phyloP scores from a whole-genome alignment of 805 yeast genomes.

The Blastobotrys chiropterorum region DNA sequence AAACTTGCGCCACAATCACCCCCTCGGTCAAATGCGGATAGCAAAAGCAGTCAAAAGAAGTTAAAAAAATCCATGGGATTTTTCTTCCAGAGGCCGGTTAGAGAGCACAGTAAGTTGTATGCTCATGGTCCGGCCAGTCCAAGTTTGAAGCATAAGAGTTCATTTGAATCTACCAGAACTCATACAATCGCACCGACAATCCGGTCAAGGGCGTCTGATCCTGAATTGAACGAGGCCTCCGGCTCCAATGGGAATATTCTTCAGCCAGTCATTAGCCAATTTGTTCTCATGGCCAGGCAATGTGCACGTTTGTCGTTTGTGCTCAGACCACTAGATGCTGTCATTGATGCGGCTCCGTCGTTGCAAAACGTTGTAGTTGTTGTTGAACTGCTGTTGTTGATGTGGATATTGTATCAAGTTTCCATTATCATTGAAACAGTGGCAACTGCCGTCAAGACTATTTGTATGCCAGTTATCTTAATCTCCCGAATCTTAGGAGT shows the following conservation, averaged over 20 bases:
- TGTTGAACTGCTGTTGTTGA: constrained; percentile 21
- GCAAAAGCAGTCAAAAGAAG: neutral
- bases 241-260: neutral
- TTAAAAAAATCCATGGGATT: constrained; percentile 4
- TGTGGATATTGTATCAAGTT: constrained; percentile 27
- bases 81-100: neutral
- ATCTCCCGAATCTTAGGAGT: constrained; percentile 19
- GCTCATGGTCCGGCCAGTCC: neutral
- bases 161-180: neutral
- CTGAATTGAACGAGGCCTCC: neutral
- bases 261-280: constrained; percentile 13
- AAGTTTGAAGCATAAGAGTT: neutral
- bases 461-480: constrained; percentile 26
- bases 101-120: neutral
- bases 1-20: neutral
- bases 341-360: constrained; percentile 23
- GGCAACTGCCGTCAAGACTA: constrained; percentile 21
- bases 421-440: constrained; percentile 25
- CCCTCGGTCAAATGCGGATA: neutral
- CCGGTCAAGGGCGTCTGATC: neutral
- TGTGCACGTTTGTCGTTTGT: constrained; percentile 21
- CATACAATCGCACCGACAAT: constrained; percentile 4
- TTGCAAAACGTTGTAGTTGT: constrained; percentile 20
- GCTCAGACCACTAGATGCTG: constrained; percentile 25
- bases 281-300: constrained; percentile 18